These are phyloP conservation scores for Sphaerulina populicola DNA, from an alignment of 2,329 filamentous ascomycete species.

Conservation along the genomic window DNA sequence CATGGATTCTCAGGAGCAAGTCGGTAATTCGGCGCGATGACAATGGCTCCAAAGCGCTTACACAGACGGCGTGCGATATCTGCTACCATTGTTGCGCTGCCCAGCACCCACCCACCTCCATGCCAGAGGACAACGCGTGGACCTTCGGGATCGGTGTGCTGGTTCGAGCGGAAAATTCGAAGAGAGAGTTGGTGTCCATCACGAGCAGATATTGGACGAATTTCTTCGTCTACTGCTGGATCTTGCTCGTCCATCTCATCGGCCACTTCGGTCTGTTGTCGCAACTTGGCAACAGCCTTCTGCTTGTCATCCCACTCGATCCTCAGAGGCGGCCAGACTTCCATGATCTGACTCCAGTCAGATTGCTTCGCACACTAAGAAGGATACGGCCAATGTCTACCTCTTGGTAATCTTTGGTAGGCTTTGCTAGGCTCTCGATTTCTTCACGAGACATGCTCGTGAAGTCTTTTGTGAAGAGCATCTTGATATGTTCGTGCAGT, in stretches of 20 bases:
- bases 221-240: conserved; percentile 9
- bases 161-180: conserved; percentile 8
- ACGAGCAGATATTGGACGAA: conserved; percentile 1
- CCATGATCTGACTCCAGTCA: conserved; percentile 10
- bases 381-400: conserved; percentile 1
- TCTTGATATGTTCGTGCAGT: neutral
- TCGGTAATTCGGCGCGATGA: conserved; percentile 30
- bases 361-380: neutral
- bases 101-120: conserved; percentile 19
- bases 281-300: conserved; percentile 9
- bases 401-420: conserved; percentile 16
- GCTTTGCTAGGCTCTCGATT: conserved; percentile 14
- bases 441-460: conserved; percentile 15
- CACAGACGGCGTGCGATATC: conserved; percentile 12
- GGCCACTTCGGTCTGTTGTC: conserved; percentile 13
- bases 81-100: conserved; percentile 14
- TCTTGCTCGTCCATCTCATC: conserved; percentile 17
- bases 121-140: conserved; percentile 24
- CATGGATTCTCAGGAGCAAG: conserved; percentile 42
- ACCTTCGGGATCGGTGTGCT: conserved; percentile 2
- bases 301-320: conserved; percentile 13
- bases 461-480: conserved; percentile 14
- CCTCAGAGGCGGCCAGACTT: conserved; percentile 14
- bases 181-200: conserved; percentile 14
- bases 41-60: conserved; percentile 9